phyloP scores from a whole-genome alignment of 768 basidiomycete species.

The Tephrocybe sp. region DNA sequence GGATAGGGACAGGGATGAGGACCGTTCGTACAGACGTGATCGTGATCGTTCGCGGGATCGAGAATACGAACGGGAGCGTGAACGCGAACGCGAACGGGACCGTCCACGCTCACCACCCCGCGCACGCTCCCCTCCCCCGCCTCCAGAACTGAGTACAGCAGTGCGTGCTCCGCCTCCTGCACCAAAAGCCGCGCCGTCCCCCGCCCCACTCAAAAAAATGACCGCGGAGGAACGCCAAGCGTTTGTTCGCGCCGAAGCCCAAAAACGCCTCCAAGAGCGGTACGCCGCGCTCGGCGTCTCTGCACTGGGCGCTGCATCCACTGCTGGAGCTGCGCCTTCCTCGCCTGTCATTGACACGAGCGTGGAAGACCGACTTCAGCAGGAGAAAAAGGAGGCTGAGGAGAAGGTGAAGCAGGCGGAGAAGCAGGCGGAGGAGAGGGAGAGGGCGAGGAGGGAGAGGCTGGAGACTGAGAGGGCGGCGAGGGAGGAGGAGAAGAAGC shows the following conservation, averaged over 20 bases:
- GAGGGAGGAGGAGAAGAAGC: slow-evolving; percentile 37
- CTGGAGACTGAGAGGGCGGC: slow-evolving; percentile 72
- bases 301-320: not conserved
- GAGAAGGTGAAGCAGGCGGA: slow-evolving; percentile 80
- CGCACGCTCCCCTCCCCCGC: slow-evolving; percentile 43
- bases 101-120: too few species aligned
- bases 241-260: slow-evolving; percentile 75
- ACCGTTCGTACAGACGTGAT: slow-evolving; percentile 23
- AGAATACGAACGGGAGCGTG: slow-evolving; percentile 20
- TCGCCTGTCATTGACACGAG: slow-evolving; percentile 56
- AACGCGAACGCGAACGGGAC: slow-evolving; percentile 31
- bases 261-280: slow-evolving; percentile 78
- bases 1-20: slow-evolving; percentile 14
- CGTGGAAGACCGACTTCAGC: slow-evolving; percentile 80
- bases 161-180: slow-evolving; percentile 49
- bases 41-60: slow-evolving; percentile 22
- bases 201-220: slow-evolving; percentile 72
- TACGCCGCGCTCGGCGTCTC: slow-evolving; percentile 79
- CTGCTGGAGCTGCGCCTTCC: not conserved
- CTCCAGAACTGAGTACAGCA: too few species aligned
- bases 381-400: slow-evolving; percentile 90
- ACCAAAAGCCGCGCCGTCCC: slow-evolving; percentile 43
- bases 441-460: slow-evolving; percentile 65
- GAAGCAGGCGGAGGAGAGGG: slow-evolving; percentile 76
- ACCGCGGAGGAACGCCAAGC: slow-evolving; percentile 80